Base-by-base conservation (phyloP, 768 basidiomycete species). In the Dacryopinax spathularia region DNA sequence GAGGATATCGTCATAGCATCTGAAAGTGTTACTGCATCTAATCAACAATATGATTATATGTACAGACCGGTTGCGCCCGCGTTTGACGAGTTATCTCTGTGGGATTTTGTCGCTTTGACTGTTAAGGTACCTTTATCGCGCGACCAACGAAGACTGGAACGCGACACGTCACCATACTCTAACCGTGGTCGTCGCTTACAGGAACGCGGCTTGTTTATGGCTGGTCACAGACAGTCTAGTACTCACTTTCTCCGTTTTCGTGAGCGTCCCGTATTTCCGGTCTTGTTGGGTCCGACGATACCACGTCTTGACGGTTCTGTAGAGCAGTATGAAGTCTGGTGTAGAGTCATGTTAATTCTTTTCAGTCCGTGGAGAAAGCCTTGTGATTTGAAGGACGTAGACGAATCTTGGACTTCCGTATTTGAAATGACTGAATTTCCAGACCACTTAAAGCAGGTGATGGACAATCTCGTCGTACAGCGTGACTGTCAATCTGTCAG, bases 291-390 rank as follows among this genome's bases (percentile, higher is more conserved):
- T 1, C 64, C 75, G 0, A 36, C 36, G 0, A 56, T 80, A 0
- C 77, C 77, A 6, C 65, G 75, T 0, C 60, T 71, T 1, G 75
- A 78, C 63, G 15, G 34, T 3, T 18, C 61, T 4, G 63, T 68
- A 10, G 3, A 60, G 0, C 25, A 25, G 31, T 64, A 67, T 13
- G 66, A 64, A 0, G 60, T 62, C 5, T 77, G 77, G 63, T 73
- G 71, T 63, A 66, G 73, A 0, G 61, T 76, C 2, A 79, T 79
- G 77, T 63, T 80, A 1, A 72, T 77, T 20, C 68, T 79, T 0
- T 79, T 79, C 66, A 77, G 77, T 64, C 79, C 78, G 0, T 79
- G 78, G 79, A 29, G 70, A 0, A 27, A 60, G 39, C 44, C 67
- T 0, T 29, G 7, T 9, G 73, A 79, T 44, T 66, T 79, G 5